Conservation (phyloP, 306 rosid species). For the Carpinus fangiana region DNA sequence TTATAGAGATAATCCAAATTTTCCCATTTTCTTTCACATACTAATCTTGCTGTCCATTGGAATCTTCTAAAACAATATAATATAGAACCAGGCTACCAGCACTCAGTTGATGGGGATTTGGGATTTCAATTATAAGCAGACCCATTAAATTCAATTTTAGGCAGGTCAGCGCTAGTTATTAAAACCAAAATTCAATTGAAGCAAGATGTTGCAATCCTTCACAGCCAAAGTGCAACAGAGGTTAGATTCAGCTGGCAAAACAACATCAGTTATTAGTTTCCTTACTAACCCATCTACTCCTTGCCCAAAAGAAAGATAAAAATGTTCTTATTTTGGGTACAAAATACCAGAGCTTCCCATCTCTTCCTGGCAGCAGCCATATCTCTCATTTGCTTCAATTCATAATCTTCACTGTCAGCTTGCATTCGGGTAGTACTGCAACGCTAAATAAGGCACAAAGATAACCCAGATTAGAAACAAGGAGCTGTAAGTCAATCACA, state of each 20-base stretch:
- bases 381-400: conserved; percentile 86
- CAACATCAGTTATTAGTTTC: background rate
- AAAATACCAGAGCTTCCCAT: conserved; percentile 93
- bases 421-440: conserved; percentile 47
- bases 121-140: background rate
- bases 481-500: background rate
- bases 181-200: background rate
- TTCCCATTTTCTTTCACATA: background rate
- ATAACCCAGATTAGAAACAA: conserved; percentile 11
- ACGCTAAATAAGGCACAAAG: conserved; percentile 24
- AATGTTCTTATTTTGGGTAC: background rate
- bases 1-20: background rate
- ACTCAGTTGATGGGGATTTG: background rate
- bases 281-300: conserved; percentile 7
- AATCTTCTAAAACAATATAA: background rate
- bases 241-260: conserved; percentile 16
- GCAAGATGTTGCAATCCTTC: background rate
- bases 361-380: conserved; percentile 95
- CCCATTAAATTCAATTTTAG: background rate
- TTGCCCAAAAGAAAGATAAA: background rate
- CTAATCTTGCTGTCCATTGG: background rate
- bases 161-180: background rate
- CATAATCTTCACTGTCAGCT: conserved; percentile 67
- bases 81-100: too few relatives aligned
- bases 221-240: conserved; percentile 2